These are phyloP conservation scores for Cucurbita ficifolia DNA, from an alignment of 306 rosid species.

Conservation along the genomic window DNA sequence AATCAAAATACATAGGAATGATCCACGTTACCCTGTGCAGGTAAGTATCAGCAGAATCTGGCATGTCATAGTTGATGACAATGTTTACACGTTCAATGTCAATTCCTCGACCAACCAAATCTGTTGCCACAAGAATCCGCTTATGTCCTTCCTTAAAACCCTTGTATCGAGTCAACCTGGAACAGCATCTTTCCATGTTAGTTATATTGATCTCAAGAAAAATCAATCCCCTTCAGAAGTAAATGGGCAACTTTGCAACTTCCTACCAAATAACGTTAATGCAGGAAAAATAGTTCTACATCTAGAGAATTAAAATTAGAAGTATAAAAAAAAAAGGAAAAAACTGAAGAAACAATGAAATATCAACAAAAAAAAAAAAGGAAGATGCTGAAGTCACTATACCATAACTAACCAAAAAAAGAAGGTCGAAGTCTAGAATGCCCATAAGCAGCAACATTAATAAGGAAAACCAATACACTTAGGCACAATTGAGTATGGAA, in stretches of 20 bases:
- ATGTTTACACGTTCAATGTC: constrained; percentile 97
- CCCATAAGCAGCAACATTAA: background rate
- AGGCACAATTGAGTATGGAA: background rate
- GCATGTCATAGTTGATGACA: constrained; percentile 97
- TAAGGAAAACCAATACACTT: background rate
- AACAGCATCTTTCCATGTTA: constrained; percentile 2
- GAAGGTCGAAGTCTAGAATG: background rate
- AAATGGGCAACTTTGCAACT: background rate
- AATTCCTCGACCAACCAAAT: constrained; percentile 94
- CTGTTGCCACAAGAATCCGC: constrained; percentile 95
- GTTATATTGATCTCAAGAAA: background rate
- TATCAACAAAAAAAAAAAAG: background rate
- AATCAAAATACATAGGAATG: background rate
- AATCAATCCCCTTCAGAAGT: background rate
- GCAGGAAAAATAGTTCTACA: background rate
- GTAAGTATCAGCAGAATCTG: constrained; percentile 96
- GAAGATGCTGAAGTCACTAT: background rate
- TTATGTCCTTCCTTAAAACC: constrained; percentile 96
- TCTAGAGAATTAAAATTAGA: background rate
- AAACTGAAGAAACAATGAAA: background rate
- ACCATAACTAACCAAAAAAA: background rate
- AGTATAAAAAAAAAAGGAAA: background rate
- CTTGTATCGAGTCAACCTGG: constrained; percentile 70
- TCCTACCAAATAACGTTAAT: background rate
- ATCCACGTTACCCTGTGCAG: constrained; percentile 65